These are phyloP conservation scores for Mycena chlorophos DNA, from an alignment of 768 basidiomycete genomes.

Conservation along the genomic window DNA sequence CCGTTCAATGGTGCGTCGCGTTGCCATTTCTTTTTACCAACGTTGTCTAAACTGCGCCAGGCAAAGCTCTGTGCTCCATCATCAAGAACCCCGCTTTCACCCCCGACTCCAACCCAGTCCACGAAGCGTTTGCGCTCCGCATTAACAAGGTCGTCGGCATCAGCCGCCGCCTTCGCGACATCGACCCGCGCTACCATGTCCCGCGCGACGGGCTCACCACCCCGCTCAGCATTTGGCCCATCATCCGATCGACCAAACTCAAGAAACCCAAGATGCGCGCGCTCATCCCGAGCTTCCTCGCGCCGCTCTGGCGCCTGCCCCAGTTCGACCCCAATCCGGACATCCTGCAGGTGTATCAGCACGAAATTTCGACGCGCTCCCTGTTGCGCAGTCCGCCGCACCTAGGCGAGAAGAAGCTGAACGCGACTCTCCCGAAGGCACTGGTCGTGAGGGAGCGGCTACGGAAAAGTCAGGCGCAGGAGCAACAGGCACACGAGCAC, in stretches of 20 bases:
- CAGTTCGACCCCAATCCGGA: neutral
- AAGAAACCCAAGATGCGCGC: neutral
- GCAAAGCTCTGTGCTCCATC: neutral
- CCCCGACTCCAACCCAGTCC: too few species aligned
- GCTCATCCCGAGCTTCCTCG: neutral
- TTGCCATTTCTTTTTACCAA: neutral
- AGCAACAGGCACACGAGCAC: too few species aligned
- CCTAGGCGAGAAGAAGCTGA: too few species aligned
- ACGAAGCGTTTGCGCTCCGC: neutral
- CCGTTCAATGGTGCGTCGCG: neutral
- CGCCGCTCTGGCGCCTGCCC: neutral
- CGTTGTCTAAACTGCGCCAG: neutral
- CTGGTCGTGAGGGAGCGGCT: too few species aligned
- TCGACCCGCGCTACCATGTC: neutral
- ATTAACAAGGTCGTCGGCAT: neutral
- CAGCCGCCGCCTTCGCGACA: neutral
- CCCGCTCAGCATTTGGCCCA: neutral
- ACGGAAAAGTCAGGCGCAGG: too few species aligned
- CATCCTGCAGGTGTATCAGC: neutral
- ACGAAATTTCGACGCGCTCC: too few species aligned
- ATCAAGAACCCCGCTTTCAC: neutral
- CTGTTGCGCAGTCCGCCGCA: too few species aligned
- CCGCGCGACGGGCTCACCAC: neutral
- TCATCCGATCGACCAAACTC: neutral
- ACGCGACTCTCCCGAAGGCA: too few species aligned